Evolutionary conservation across 2,329 filamentous ascomycete species (phyloP).

Genomic region (Didymella pinodella): DNA sequence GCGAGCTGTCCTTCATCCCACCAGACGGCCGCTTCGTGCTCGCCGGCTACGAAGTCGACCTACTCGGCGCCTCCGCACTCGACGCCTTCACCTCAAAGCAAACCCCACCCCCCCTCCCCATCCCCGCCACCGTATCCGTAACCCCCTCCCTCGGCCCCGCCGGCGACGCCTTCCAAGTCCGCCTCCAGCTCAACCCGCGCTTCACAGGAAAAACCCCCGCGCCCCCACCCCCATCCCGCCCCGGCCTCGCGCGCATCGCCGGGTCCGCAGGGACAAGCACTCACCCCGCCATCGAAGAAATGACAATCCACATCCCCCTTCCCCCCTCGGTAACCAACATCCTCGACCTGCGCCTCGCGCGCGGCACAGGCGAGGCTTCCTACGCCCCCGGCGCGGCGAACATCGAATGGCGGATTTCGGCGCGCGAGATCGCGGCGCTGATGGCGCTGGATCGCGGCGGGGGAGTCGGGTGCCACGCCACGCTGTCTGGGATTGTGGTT

Average conservation of each 20-base stretch:
- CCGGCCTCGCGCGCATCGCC: conserved; percentile 23
- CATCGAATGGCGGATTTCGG: conserved; percentile 83
- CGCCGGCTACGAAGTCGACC: conserved; percentile 91
- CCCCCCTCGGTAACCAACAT: conserved; percentile 82
- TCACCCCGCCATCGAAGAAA: conserved; percentile 69
- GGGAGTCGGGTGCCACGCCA: conserved; percentile 71
- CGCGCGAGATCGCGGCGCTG: conserved; percentile 71
- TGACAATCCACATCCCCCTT: conserved; percentile 80
- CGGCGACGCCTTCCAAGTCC: conserved; percentile 88
- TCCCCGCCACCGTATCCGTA: conserved; percentile 84
- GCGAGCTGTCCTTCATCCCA: conserved; percentile 93
- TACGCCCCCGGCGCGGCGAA: conserved; percentile 76
- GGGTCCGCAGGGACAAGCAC: conserved; percentile 40
- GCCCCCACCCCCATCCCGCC: conserved; percentile 49
- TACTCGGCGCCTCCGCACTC: conserved; percentile 73
- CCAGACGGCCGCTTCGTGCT: conserved; percentile 94
- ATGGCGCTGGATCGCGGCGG: conserved; percentile 49
- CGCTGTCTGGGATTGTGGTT: conserved; percentile 80
- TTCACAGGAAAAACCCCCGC: conserved; percentile 50
- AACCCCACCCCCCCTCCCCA: conserved; percentile 66
- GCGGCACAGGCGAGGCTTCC: conserved; percentile 80
- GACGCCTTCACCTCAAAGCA: conserved; percentile 40
- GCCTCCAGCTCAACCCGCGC: conserved; percentile 71
- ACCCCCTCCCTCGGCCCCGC: conserved; percentile 77
- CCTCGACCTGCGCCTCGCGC: conserved; percentile 79